A percentile compares a stretch with the other conserved stretches of the same genome.
These are phyloP conservation scores for Plasmodium cynomolgi DNA, from an alignment of 169 alveolate genomes.

Conservation along the genomic window DNA sequence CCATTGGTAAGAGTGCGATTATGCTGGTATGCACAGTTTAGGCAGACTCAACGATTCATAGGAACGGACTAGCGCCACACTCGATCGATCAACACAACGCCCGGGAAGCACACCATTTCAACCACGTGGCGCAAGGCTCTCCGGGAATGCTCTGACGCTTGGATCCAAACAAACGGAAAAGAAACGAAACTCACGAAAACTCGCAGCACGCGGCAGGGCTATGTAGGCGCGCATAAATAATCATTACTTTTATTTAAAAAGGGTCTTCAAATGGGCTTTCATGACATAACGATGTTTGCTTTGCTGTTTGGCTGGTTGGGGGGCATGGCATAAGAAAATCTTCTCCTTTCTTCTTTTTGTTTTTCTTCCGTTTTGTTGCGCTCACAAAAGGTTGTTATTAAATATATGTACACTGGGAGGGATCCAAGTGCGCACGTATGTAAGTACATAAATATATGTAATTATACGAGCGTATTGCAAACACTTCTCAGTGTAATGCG, in stretches of 20 bases:
- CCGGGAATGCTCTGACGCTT: background rate
- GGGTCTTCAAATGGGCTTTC: slow-evolving; percentile 3
- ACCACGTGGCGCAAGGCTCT: background rate
- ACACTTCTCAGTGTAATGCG: background rate
- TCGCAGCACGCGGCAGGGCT: background rate
- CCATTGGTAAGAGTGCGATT: background rate
- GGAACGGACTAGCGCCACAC: background rate
- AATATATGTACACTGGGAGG: background rate
- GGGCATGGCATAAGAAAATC: background rate
- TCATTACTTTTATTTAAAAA: background rate
- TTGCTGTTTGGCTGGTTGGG: background rate
- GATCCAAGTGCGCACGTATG: background rate
- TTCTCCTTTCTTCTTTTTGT: background rate
- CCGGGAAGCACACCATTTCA: background rate
- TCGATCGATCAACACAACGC: background rate
- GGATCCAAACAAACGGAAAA: background rate
- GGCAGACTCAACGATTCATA: background rate
- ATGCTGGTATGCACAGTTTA: background rate
- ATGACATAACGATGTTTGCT: background rate
- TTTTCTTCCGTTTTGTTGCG: background rate
- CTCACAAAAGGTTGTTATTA: background rate
- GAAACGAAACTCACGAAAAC: background rate
- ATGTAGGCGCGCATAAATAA: background rate
- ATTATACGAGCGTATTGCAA: background rate
- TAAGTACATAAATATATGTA: background rate